Evolutionary conservation across 768 basidiomycete genomes (phyloP).

Genomic region (Mycena vulgaris): DNA sequence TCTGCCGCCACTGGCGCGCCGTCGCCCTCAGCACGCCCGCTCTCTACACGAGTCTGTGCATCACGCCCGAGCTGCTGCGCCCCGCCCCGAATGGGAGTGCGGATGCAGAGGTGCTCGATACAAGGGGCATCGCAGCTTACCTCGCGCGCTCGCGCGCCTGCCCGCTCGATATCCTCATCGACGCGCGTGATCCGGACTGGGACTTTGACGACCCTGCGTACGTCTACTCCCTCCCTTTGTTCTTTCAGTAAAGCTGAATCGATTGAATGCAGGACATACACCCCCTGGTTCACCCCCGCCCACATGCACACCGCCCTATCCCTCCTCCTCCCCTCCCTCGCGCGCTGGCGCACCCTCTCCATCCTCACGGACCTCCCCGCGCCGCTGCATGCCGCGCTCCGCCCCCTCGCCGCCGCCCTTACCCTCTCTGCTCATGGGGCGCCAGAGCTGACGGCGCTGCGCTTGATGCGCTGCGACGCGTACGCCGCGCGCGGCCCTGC

Average conservation of each 20-base stretch:
- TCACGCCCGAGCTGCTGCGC: conserved; percentile 58
- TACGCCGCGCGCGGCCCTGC: conserved; percentile 60
- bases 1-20: conserved; percentile 67
- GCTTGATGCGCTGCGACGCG: conserved; percentile 74
- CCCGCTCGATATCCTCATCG: conserved; percentile 70
- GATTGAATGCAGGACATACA: conserved; percentile 47
- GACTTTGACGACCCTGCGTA: conserved; percentile 69
- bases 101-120: conserved; percentile 46
- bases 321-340: conserved; percentile 66
- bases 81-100: too few relatives aligned
- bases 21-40: conserved; percentile 64
- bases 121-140: conserved; percentile 56
- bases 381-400: conserved; percentile 70
- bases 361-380: conserved; percentile 71
- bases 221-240: conserved; percentile 39
- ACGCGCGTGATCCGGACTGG: conserved; percentile 73
- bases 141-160: conserved; percentile 63
- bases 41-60: conserved; percentile 70
- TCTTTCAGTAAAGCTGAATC: too few relatives aligned
- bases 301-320: conserved; percentile 64
- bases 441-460: conserved; percentile 63
- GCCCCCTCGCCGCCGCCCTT: conserved; percentile 57
- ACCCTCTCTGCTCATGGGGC: conserved; percentile 53
- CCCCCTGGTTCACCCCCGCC: conserved; percentile 54
- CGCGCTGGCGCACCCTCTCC: conserved; percentile 67